Evolutionary conservation across 2,329 filamentous ascomycete species (phyloP).

Genomic region (Trichoderma oligosporum): DNA sequence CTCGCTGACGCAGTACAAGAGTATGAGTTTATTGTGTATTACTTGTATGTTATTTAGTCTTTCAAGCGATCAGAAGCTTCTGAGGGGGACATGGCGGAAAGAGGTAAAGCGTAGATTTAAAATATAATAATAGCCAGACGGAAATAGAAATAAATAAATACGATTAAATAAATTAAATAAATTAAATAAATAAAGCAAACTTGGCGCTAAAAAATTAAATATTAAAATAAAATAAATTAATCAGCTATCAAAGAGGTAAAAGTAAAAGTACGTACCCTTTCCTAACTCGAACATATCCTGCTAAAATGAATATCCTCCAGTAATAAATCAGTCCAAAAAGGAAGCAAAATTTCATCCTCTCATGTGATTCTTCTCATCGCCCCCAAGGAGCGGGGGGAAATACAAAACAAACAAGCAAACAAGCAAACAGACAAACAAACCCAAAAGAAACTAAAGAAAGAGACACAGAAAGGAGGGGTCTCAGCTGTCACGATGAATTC

Average conservation of each 20-base stretch:
- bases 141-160: neutral
- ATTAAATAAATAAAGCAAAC: neutral
- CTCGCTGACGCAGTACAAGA: neutral
- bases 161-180: neutral
- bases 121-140: neutral
- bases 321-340: neutral
- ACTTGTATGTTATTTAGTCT: too few species aligned
- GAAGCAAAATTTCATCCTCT: slow-evolving; percentile 12
- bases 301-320: slow-evolving; percentile 14
- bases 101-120: neutral
- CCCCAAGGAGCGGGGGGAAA: neutral
- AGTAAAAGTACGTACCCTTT: neutral
- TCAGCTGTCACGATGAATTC: neutral
- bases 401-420: neutral
- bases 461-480: neutral
- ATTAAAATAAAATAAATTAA: neutral
- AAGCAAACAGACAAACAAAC: too few species aligned
- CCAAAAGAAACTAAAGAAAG: too few species aligned
- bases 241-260: too few species aligned
- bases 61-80: neutral
- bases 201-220: neutral
- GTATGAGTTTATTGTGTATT: too few species aligned
- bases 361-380: slow-evolving; percentile 13
- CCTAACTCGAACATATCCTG: neutral
- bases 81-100: neutral